phyloP scores from a whole-genome alignment of 1,284 basidiomycete species.

The Ceratobasidium sp. region DNA sequence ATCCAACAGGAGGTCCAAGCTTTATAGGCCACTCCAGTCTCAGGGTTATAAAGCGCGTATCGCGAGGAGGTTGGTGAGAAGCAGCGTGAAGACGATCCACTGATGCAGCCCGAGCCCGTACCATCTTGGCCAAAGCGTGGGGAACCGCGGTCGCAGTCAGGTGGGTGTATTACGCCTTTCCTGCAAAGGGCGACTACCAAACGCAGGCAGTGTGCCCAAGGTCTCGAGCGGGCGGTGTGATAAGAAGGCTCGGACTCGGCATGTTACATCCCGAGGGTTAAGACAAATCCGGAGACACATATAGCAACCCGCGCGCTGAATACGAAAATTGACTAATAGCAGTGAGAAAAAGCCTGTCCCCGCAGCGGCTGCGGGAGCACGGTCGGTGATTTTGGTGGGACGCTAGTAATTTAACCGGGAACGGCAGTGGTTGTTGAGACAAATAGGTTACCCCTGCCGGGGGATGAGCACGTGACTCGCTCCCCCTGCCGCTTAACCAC shows the following conservation, averaged over 20 bases:
- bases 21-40: background rate
- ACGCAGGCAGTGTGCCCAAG: background rate
- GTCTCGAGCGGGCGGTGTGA: background rate
- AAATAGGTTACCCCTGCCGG: no score
- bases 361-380: no score
- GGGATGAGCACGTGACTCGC: background rate
- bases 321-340: no score
- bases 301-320: background rate
- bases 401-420: no score
- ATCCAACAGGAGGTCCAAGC: background rate
- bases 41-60: background rate
- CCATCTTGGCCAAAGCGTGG: background rate
- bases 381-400: no score
- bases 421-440: no score
- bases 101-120: background rate
- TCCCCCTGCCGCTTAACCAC: background rate
- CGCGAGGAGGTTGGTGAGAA: background rate
- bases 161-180: background rate
- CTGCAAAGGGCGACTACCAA: background rate
- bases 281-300: background rate
- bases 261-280: constrained; percentile 5
- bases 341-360: no score
- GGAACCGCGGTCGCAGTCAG: constrained; percentile 5
- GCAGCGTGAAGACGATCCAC: background rate
- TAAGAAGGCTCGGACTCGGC: constrained; percentile 20